A percentile compares a stretch with the other conserved stretches of the same genome.
These are phyloP conservation scores for Rhodotorula graminis DNA, from an alignment of 768 basidiomycete genomes.

Conservation along the genomic window DNA sequence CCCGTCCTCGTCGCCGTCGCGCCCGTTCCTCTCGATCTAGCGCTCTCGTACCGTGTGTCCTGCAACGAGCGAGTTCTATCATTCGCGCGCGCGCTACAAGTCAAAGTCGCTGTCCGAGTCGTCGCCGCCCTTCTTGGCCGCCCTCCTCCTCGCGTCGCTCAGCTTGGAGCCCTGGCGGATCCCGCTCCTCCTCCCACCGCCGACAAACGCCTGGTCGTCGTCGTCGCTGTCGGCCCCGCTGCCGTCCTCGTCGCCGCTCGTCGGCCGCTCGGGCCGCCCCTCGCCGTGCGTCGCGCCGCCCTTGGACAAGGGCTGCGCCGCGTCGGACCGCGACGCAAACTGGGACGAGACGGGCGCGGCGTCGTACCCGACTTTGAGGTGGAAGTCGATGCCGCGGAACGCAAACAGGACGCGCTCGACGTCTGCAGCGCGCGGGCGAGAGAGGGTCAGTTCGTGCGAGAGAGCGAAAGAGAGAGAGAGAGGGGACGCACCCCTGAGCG, in stretches of 20 bases:
- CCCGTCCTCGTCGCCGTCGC: no score
- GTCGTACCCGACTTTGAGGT: constrained; percentile 32
- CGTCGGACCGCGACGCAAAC: constrained; percentile 24
- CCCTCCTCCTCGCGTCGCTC: background rate
- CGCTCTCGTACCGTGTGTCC: no score
- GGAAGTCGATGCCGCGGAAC: constrained; percentile 37
- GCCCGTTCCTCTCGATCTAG: no score
- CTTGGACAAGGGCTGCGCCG: constrained; percentile 21
- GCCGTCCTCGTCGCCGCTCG: constrained; percentile 1
- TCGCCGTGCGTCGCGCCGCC: background rate
- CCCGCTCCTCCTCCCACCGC: constrained; percentile 34
- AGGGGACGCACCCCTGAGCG: constrained; percentile 61
- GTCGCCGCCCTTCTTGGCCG: background rate
- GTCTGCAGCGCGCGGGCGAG: background rate
- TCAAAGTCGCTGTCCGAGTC: constrained; percentile 37
- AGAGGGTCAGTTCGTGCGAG: no score
- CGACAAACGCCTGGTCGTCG: constrained; percentile 31
- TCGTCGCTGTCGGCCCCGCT: constrained; percentile 16
- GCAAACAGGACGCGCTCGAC: constrained; percentile 39
- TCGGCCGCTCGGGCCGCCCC: constrained; percentile 4
- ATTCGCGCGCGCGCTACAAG: constrained; percentile 7
- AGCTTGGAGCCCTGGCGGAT: constrained; percentile 13
- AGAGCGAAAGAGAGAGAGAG: background rate
- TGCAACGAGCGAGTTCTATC: no score
- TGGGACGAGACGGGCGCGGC: constrained; percentile 14